Conservation (phyloP, 192 early-diverging fungal species). For the Funneliformis geosporum region DNA sequence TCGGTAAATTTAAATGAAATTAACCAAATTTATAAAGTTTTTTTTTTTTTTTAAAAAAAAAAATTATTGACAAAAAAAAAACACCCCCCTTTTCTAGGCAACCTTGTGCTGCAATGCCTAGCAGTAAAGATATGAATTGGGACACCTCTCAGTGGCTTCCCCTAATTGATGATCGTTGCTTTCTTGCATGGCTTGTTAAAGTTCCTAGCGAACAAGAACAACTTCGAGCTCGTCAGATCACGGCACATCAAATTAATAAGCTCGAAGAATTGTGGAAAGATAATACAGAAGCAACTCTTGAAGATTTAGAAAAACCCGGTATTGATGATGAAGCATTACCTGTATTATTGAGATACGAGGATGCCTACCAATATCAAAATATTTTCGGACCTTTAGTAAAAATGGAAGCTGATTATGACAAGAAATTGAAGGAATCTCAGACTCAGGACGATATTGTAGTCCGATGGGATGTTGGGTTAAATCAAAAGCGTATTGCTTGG, state of each 20-base stretch:
- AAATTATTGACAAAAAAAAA: neutral
- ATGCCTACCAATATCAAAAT: conserved; percentile 97
- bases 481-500: conserved; percentile 88
- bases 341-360: conserved; percentile 87
- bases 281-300: conserved; percentile 67
- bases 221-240: conserved; percentile 80
- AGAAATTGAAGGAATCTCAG: conserved; percentile 86
- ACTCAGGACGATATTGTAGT: conserved; percentile 94
- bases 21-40: neutral
- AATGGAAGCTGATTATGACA: conserved; percentile 92
- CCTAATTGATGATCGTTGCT: conserved; percentile 91
- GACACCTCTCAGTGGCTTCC: conserved; percentile 96
- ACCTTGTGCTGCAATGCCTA: conserved; percentile 88
- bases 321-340: conserved; percentile 84
- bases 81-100: conserved; percentile 60
- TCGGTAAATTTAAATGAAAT: conserved; percentile 54
- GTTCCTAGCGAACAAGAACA: conserved; percentile 84
- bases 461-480: conserved; percentile 97
- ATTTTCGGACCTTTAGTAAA: conserved; percentile 94
- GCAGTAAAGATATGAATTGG: conserved; percentile 94
- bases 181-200: conserved; percentile 94
- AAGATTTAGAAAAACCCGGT: conserved; percentile 80
- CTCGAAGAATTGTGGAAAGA: conserved; percentile 94
- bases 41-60: neutral
- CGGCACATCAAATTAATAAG: conserved; percentile 76